A percentile compares a stretch with the other conserved stretches of the same genome.
Conservation (phyloP, 495 filamentous ascomycete species). For the Hypoxylon fuscum region DNA sequence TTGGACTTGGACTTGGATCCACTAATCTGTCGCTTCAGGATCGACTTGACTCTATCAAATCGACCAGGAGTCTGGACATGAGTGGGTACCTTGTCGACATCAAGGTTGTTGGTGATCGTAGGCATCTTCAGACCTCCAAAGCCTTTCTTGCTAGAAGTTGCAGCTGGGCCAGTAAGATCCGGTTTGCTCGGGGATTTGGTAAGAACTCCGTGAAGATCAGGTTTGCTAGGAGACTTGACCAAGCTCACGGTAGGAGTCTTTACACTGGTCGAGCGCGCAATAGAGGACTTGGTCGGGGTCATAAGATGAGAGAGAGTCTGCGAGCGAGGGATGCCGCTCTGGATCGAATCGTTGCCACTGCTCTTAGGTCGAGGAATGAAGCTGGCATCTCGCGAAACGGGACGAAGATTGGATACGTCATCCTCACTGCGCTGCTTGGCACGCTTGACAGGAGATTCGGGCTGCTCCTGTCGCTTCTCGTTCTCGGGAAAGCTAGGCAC, state of each 20-base stretch:
- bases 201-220: slow-evolving; percentile 43
- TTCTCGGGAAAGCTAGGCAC: slow-evolving; percentile 22
- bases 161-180: slow-evolving; percentile 25
- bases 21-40: slow-evolving; percentile 53
- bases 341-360: slow-evolving; percentile 44
- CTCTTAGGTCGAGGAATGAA: slow-evolving; percentile 55
- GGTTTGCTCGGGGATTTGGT: slow-evolving; percentile 52
- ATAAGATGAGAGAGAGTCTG: slow-evolving; percentile 64
- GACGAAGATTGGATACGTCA: slow-evolving; percentile 65
- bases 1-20: slow-evolving; percentile 49
- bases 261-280: slow-evolving; percentile 68
- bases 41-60: slow-evolving; percentile 60
- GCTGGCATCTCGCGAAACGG: slow-evolving; percentile 59
- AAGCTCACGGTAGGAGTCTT: slow-evolving; percentile 58
- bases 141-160: slow-evolving; percentile 42
- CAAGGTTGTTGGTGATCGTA: slow-evolving; percentile 10
- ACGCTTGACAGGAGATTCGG: slow-evolving; percentile 66
- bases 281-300: slow-evolving; percentile 83
- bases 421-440: slow-evolving; percentile 66
- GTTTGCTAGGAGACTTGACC: slow-evolving; percentile 48
- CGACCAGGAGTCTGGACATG: slow-evolving; percentile 52
- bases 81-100: slow-evolving; percentile 21
- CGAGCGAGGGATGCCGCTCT: slow-evolving; percentile 47
- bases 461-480: slow-evolving; percentile 41
- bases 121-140: slow-evolving; percentile 24